Evolutionary conservation across 2,329 filamentous ascomycete genomes (phyloP), one percentile per base, ranked within the genome.

Genomic region (Alternaria triticimaculans): DNA sequence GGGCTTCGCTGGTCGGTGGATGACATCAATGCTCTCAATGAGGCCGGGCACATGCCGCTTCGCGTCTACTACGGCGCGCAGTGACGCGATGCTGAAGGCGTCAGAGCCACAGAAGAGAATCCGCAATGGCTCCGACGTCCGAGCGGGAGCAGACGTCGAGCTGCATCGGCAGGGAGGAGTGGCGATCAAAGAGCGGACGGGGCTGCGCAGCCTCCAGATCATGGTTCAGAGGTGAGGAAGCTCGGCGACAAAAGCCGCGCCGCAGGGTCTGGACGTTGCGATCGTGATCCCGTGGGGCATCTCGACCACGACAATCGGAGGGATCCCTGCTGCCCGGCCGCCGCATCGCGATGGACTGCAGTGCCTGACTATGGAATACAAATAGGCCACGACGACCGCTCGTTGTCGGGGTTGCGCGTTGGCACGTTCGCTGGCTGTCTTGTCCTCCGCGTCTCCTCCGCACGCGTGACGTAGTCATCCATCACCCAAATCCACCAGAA

Each of bases 61-160:
- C 75, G 93, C 90, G 6, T 82, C 74, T 71, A 90, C 80, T 33
- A 99, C 82, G 6, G 92, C 91, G 62, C 83, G 82, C 54, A 99
- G 84, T 2, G 93, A 93, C 56, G 87, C 87, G 73, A 91, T 91
- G 82, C 95, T 97, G 80, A 98, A 97, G 3, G 89, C 86, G 79
- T 99, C 96, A 4, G 95, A 96, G 66, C 96, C 96, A 81, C 94
- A 98, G 81, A 97, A 99, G 5, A 99, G 86, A 58, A 99, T 93
- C 33, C 90, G 87, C 30, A 99, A 84, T 4, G 93, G 92, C 15
- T 85, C 76, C 12, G 63, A 21, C 15, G 18, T 25, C 15, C 30
- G 48, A 14, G 57, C 11, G n/a, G 63, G 58, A 10, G 64, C 45
- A 41, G 54, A 58, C 45, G 60, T 57, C 12, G 71, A 71, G 61